phyloP scores from a whole-genome alignment of 352 stramenopile genomes.

The Pythium folliculosum region DNA sequence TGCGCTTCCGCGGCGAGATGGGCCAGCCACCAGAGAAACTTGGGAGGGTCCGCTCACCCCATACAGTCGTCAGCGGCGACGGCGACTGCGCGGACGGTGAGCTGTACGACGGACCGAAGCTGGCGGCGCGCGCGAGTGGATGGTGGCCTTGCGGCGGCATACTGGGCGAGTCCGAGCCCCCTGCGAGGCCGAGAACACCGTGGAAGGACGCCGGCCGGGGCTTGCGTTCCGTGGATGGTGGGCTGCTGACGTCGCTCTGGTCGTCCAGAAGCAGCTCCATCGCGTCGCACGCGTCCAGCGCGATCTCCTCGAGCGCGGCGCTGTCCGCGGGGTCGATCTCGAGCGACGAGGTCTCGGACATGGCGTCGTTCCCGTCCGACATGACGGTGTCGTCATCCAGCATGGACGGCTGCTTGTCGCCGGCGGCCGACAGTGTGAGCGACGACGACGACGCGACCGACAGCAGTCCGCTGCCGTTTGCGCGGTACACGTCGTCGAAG shows the following conservation, averaged over 20 bases:
- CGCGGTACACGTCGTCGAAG: constrained; percentile 27
- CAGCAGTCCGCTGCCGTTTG: constrained; percentile 23
- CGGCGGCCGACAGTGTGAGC: constrained; percentile 5
- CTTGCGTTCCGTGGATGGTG: neutral
- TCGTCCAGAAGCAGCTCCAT: constrained; percentile 22
- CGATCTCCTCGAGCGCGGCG: constrained; percentile 7
- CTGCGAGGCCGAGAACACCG: neutral
- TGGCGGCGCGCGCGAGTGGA: constrained; percentile 5
- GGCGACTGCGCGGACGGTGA: neutral
- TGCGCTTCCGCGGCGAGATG: constrained; percentile 15
- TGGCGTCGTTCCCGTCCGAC: constrained; percentile 26
- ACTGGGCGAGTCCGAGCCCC: neutral
- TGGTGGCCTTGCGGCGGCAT: neutral
- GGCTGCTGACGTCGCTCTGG: neutral
- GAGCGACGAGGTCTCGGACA: constrained; percentile 35
- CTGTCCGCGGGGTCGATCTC: constrained; percentile 24
- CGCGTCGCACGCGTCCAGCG: constrained; percentile 10
- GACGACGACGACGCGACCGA: constrained; percentile 18
- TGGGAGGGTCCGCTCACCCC: neutral
- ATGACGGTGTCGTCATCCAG: constrained; percentile 25
- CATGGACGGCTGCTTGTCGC: neutral
- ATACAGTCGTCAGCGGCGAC: neutral
- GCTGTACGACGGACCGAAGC: constrained; percentile 6
- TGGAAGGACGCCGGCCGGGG: constrained; percentile 17
- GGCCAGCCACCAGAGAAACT: neutral